phyloP scores from a whole-genome alignment of 2,329 filamentous ascomycete species.

The Talaromyces sp. region DNA sequence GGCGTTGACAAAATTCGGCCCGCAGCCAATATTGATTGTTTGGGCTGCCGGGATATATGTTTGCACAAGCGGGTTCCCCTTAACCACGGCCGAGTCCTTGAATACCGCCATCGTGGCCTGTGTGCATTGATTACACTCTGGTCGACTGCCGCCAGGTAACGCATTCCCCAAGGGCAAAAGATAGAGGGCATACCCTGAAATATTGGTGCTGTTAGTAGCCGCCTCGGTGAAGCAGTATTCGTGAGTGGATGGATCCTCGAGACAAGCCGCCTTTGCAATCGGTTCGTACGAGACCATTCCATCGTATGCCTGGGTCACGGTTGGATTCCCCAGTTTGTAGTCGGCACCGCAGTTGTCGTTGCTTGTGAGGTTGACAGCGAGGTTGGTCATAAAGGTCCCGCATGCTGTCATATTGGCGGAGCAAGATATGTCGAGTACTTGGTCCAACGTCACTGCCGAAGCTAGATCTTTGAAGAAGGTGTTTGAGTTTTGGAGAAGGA shows the following conservation, averaged over 20 bases:
- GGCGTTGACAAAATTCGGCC: conserved; percentile 52
- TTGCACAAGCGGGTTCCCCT: conserved; percentile 61
- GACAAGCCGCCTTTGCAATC: conserved; percentile 76
- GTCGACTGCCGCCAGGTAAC: conserved; percentile 64
- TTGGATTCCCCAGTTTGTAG: conserved; percentile 61
- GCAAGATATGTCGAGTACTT: conserved; percentile 76
- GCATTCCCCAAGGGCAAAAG: conserved; percentile 74
- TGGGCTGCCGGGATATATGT: conserved; percentile 70
- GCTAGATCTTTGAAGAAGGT: conserved; percentile 78
- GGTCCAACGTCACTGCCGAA: conserved; percentile 68
- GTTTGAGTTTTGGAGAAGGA: conserved; percentile 78
- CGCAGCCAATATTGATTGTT: conserved; percentile 66
- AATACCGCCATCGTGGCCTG: conserved; percentile 79
- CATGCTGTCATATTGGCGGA: conserved; percentile 64
- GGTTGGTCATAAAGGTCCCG: conserved; percentile 58
- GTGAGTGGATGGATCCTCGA: conserved; percentile 62
- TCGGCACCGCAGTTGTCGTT: conserved; percentile 68
- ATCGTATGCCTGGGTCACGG: conserved; percentile 70
- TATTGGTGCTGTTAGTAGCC: conserved; percentile 68
- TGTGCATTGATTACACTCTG: conserved; percentile 73
- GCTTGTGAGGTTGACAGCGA: conserved; percentile 64
- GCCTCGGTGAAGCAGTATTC: conserved; percentile 80
- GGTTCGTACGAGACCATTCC: conserved; percentile 74
- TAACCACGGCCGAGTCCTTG: conserved; percentile 63
- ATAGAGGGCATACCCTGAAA: conserved; percentile 76